These are phyloP conservation scores for Aspergillus sojae DNA, from an alignment of 2,329 filamentous ascomycete genomes.

Conservation along the genomic window DNA sequence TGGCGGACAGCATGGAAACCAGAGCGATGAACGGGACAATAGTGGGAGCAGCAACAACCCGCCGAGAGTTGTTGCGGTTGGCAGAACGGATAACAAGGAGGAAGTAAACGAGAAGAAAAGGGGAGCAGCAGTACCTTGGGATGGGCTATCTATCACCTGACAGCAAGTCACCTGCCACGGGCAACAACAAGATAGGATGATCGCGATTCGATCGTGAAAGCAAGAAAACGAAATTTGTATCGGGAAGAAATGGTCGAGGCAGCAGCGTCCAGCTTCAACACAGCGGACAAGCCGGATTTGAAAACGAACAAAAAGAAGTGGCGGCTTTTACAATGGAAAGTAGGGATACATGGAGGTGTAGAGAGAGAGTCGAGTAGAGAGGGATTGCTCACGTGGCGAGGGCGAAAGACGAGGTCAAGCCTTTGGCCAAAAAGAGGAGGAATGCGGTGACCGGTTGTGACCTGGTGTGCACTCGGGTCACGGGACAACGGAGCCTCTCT, in stretches of 20 bases:
- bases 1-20: constrained; percentile 9
- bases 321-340: constrained; percentile 30
- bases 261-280: constrained; percentile 9
- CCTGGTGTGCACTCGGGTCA: constrained; percentile 34
- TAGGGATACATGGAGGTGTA: constrained; percentile 32
- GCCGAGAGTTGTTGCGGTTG: constrained; percentile 12
- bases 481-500: constrained; percentile 28
- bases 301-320: constrained; percentile 22
- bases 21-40: not conserved
- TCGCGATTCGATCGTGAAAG: constrained; percentile 29
- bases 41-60: not conserved
- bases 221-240: constrained; percentile 22
- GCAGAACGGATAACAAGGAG: constrained; percentile 17
- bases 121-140: constrained; percentile 37
- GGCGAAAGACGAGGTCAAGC: constrained; percentile 22
- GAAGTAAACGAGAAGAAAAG: constrained; percentile 20
- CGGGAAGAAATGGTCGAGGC: constrained; percentile 18
- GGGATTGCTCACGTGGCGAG: constrained; percentile 46
- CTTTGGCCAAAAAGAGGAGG: constrained; percentile 23
- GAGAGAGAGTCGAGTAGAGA: constrained; percentile 37
- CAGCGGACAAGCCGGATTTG: constrained; percentile 21
- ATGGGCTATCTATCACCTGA: constrained; percentile 48
- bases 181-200: constrained; percentile 39
- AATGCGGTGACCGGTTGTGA: constrained; percentile 23
- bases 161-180: constrained; percentile 47